Evolutionary conservation across 306 rosid genomes (phyloP).

Genomic region (Prunus kanzakura): DNA sequence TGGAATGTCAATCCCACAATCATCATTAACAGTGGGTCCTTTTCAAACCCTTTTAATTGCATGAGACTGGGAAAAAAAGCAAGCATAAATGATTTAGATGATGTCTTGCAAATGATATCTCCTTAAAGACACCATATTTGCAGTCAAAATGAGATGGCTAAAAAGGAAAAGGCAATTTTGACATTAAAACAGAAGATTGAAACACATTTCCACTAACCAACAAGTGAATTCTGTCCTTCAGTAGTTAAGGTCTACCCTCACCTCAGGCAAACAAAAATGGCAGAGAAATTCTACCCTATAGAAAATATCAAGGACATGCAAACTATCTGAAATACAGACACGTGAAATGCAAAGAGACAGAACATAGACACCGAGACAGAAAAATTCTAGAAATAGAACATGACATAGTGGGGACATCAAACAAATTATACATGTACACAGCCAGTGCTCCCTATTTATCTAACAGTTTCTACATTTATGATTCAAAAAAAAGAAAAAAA

Average conservation of each 20-base stretch:
- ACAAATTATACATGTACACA: not conserved
- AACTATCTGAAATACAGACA: not conserved
- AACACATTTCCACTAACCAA: not conserved
- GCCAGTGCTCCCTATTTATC: not conserved
- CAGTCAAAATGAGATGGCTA: not conserved
- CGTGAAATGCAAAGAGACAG: not conserved
- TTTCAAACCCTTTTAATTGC: conserved; percentile 40
- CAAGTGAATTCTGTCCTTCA: not conserved
- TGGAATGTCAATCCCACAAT: conserved; percentile 62
- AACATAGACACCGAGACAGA: not conserved
- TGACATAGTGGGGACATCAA: not conserved
- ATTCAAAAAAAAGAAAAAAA: not conserved
- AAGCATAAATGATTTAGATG: conserved; percentile 7
- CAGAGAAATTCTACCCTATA: not conserved
- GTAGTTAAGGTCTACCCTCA: not conserved
- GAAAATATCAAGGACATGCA: not conserved
- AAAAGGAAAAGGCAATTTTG: not conserved
- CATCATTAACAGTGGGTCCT: conserved; percentile 53
- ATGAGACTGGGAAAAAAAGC: conserved; percentile 45
- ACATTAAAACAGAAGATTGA: not conserved
- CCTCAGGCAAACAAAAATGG: not conserved
- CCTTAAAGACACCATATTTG: not conserved
- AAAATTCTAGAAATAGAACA: not conserved
- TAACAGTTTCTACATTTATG: not conserved
- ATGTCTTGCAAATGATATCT: not conserved